Conservation (phyloP, 768 basidiomycete species). For the Boletus reticulatus region DNA sequence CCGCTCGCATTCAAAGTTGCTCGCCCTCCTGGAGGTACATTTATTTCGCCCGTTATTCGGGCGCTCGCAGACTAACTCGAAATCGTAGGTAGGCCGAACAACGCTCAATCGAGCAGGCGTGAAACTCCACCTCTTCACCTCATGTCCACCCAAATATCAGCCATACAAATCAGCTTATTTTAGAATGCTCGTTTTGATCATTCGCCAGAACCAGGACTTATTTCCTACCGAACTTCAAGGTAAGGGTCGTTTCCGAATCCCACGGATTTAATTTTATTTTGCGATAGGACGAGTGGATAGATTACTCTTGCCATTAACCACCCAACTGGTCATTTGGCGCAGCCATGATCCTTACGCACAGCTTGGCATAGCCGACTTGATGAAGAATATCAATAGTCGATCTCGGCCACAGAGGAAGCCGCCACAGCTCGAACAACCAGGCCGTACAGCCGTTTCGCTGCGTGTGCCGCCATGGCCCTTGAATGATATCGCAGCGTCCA, state of each 20-base stretch:
- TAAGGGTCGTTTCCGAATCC: slow-evolving; percentile 1
- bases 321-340: slow-evolving; percentile 29
- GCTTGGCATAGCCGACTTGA: slow-evolving; percentile 35
- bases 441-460: slow-evolving; percentile 8
- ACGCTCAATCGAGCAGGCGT: slow-evolving; percentile 45
- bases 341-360: slow-evolving; percentile 31
- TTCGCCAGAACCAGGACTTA: slow-evolving; percentile 31
- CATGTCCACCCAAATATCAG: slow-evolving; percentile 39
- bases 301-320: slow-evolving; percentile 33
- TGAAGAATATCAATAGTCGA: slow-evolving; percentile 15
- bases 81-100: slow-evolving; percentile 42
- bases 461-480: slow-evolving; percentile 25
- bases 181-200: slow-evolving; percentile 42
- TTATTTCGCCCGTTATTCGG: slow-evolving; percentile 6
- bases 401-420: slow-evolving; percentile 15
- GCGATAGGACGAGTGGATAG: slow-evolving; percentile 30
- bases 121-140: slow-evolving; percentile 44
- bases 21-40: slow-evolving; percentile 51
- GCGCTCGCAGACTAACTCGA: not conserved
- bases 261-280: slow-evolving; percentile 3
- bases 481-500: slow-evolving; percentile 25
- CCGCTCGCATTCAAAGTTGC: slow-evolving; percentile 35
- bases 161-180: slow-evolving; percentile 50
- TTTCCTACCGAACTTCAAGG: slow-evolving; percentile 29
- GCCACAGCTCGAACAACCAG: slow-evolving; percentile 17